A percentile compares a stretch with the other conserved stretches of the same genome.
Conservation (phyloP, 2,329 filamentous ascomycete genomes). For the Phyllachora maydis region DNA sequence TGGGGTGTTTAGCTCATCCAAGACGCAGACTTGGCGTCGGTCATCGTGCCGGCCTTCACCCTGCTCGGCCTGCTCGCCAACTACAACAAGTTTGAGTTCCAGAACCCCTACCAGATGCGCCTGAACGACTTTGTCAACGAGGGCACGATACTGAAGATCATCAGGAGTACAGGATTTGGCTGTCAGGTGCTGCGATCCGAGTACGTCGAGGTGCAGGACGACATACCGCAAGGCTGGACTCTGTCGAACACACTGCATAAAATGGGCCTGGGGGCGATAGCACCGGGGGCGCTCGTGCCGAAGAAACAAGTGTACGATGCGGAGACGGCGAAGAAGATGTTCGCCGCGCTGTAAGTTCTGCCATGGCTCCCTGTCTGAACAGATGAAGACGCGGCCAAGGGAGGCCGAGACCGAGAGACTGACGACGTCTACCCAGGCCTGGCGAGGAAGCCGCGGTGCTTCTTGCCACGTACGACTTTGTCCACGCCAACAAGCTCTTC, state of each 20-base stretch:
- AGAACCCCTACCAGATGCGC: slow-evolving; percentile 84
- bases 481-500: slow-evolving; percentile 87
- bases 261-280: slow-evolving; percentile 62
- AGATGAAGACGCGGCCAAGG: no score
- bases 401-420: no score
- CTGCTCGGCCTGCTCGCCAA: slow-evolving; percentile 78
- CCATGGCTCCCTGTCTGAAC: slow-evolving; percentile 1
- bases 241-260: slow-evolving; percentile 62
- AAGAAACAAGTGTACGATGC: slow-evolving; percentile 41
- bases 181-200: slow-evolving; percentile 48
- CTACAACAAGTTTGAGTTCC: slow-evolving; percentile 98
- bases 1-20: slow-evolving; percentile 40
- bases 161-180: slow-evolving; percentile 52
- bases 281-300: slow-evolving; percentile 45
- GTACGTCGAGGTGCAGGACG: slow-evolving; percentile 76
- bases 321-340: slow-evolving; percentile 67
- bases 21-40: slow-evolving; percentile 45
- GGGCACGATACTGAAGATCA: slow-evolving; percentile 61
- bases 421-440: slow-evolving; percentile 34
- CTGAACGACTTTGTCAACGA: slow-evolving; percentile 95
- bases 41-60: slow-evolving; percentile 55
- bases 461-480: slow-evolving; percentile 80
- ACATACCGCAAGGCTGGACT: slow-evolving; percentile 78
- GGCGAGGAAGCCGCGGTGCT: slow-evolving; percentile 60
- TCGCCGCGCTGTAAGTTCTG: slow-evolving; percentile 49